These are phyloP conservation scores for Leccinum truebloodii DNA, from an alignment of 768 basidiomycete species.

Conservation along the genomic window DNA sequence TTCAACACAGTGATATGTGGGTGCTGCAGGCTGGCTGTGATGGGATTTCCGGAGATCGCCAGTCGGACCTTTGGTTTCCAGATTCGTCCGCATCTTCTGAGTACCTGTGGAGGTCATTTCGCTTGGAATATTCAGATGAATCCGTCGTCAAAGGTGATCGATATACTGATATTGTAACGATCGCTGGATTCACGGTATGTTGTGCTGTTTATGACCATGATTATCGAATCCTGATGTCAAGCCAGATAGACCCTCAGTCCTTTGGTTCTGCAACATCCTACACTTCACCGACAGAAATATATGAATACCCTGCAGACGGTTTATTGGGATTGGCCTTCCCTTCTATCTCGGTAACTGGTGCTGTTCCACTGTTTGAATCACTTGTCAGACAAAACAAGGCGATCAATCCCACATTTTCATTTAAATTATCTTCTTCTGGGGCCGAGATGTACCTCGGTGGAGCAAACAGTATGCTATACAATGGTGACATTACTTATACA, in stretches of 20 bases:
- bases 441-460: not conserved
- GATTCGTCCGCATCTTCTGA: no score
- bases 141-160: no score
- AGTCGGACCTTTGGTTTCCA: no score
- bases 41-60: no score
- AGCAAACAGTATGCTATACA: not conserved
- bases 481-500: not conserved
- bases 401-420: not conserved
- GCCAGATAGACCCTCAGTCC: not conserved
- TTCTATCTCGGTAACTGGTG: not conserved
- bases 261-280: not conserved
- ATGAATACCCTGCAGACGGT: not conserved
- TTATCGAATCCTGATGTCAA: not conserved
- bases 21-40: no score
- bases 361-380: not conserved
- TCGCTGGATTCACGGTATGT: not conserved
- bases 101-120: no score
- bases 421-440: not conserved
- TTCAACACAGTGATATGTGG: no score
- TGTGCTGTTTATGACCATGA: not conserved
- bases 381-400: not conserved
- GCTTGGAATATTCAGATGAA: no score
- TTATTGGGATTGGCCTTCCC: not conserved
- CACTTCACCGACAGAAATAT: not conserved
- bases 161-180: no score